Evolutionary conservation across 129 eudicot species (phyloP), one percentile per base, ranked within the genome.

Genomic region (Solidago caesia): DNA sequence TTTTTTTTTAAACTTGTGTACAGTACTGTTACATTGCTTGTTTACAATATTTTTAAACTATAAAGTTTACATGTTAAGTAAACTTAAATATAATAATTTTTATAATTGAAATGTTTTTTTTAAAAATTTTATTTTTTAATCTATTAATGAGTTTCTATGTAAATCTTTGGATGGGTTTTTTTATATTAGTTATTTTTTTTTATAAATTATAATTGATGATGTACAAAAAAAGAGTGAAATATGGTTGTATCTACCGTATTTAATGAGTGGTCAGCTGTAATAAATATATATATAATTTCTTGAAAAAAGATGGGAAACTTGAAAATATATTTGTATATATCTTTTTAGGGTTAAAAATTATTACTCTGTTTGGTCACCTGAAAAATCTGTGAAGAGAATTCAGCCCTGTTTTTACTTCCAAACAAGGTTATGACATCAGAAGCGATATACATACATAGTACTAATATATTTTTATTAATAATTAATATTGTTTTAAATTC

Each of bases 171-270:
- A 33, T 29, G 15, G 49, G 15, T 12, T 44, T 7, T 55, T 25
- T 55, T 10, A 39, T 1, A 21, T 5, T 61, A 25, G 52, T 13
- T 56, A 52, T 4, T 49, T 33, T 48, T 10, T 44, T 44, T 3
- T 6, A 5, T 10, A 7, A 14, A 8, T 75, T 41, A 61, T 15
- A 44, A 77, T 77, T 77, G 49, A 68, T 68, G 51, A 76, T 15
- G 75, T 43, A 46, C n/a, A 46, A 68, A 70, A 43, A 46, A 39
- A 77, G 69, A 69, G 75, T 77, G 65, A 68, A 75, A 77, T 68
- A 79, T 72, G 73, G 82, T 72, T 79, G 78, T 15, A 79, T 72
- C 83, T 79, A 66, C 83, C 83, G 6, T 72, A 79, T 79, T 74
- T 64, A 79, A 79, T 79, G 77, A 73, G 74, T 56, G 69, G 78